Evolutionary conservation across 2,329 filamentous ascomycete genomes (phyloP).

Genomic region (Drechslerella stenobrocha): DNA sequence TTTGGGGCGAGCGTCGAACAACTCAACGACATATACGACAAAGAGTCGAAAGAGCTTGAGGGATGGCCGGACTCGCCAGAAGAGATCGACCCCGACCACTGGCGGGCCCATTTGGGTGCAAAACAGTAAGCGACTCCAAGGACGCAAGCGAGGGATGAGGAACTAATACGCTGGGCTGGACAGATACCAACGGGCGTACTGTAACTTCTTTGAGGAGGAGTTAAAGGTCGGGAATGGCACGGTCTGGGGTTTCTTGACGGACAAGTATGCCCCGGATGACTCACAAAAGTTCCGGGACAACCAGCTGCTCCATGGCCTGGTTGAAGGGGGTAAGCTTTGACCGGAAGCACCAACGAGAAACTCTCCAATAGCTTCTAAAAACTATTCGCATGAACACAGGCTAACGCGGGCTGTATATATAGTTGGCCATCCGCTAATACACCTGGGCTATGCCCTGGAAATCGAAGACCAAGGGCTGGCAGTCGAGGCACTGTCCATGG

Average conservation of each 20-base stretch:
- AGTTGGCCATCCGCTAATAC: slow-evolving; percentile 28
- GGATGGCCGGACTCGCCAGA: slow-evolving; percentile 81
- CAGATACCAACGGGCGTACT: slow-evolving; percentile 78
- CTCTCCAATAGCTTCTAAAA: background rate
- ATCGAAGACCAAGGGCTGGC: slow-evolving; percentile 80
- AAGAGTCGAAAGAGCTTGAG: slow-evolving; percentile 69
- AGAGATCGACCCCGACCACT: slow-evolving; percentile 81
- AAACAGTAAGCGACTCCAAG: slow-evolving; percentile 59
- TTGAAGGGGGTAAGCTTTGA: slow-evolving; percentile 69
- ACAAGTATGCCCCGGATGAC: slow-evolving; percentile 66
- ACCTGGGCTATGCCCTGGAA: slow-evolving; percentile 73
- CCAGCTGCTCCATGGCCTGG: slow-evolving; percentile 72
- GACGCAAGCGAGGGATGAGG: background rate
- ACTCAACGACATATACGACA: slow-evolving; percentile 78
- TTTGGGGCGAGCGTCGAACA: slow-evolving; percentile 74
- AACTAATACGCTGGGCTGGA: background rate
- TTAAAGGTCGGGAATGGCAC: slow-evolving; percentile 76
- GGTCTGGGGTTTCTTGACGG: slow-evolving; percentile 74
- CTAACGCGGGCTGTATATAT: background rate
- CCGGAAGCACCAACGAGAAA: background rate
- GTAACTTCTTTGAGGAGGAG: slow-evolving; percentile 95
- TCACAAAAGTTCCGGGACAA: slow-evolving; percentile 3
- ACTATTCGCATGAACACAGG: slow-evolving; percentile 9
- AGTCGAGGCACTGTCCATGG: slow-evolving; percentile 80
- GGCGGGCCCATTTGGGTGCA: slow-evolving; percentile 81